Evolutionary conservation across 1,139 yeast genomes (phyloP), one percentile per base, ranked within the genome.

Genomic region (Scheffersomyces parashehatae): DNA sequence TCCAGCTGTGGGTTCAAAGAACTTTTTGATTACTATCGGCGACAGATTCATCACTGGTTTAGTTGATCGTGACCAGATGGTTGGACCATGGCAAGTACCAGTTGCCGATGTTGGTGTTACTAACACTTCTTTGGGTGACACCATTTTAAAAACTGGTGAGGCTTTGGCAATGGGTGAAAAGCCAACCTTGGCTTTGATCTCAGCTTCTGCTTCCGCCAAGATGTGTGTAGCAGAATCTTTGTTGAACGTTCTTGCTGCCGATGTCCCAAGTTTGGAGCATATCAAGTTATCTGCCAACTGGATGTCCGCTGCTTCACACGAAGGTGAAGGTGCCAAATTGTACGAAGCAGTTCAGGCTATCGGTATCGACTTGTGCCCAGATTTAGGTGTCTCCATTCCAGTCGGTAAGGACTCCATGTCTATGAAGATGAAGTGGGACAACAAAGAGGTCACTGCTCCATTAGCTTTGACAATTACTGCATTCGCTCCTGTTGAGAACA

Each of bases 381-480:
- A 81, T 47, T 78, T 95, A 51, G 98, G 96, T 38, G 71, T 95
- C 50, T 77, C 96, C 20, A 90, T 95, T 47, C 99, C 99, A 12
- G 99, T 95, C 35, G 99, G 99, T 56, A 95, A 95, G 72, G 99
- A 95, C 67, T 91, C 98, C 39, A 90, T 93, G 97, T 91, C 98
- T 28, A 91, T 95, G 99, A 90, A 90, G 72, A 95, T 95, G 99
- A 85, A 87, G 62, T 95, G 99, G 99, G 93, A 81, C 46, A 81
- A 83, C 52, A 88, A 85, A 59, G 96, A 89, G 67, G 98, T 95
- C 35, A 85, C 95, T 51, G 90, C 98, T 28, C 99, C 99, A 39
- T 75, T 95, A 60, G 85, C 98, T n/a, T 80, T 91, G 56, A 86
- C 88, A 41, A 78, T 93, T 52, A 91, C 99, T 30, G 95, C 98